These are phyloP conservation scores for Penicillium hesseltinei DNA, from an alignment of 2,329 filamentous ascomycete genomes.

Conservation along the genomic window DNA sequence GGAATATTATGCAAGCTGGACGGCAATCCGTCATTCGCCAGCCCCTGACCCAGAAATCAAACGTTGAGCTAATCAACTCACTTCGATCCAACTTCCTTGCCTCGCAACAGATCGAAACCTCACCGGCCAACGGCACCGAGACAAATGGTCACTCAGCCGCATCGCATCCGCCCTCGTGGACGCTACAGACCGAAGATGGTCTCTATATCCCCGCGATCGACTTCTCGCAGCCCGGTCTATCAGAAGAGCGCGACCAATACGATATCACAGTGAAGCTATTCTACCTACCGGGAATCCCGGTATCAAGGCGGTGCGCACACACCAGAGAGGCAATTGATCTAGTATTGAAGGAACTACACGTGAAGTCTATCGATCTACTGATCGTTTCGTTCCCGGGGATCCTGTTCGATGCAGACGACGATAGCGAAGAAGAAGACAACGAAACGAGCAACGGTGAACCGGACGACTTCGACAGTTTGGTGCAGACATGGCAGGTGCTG, in stretches of 20 bases:
- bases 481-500: slow-evolving; percentile 66
- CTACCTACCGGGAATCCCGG: slow-evolving; percentile 72
- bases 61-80: slow-evolving; percentile 86
- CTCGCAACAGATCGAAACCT: slow-evolving; percentile 60
- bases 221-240: slow-evolving; percentile 67
- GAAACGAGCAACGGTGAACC: slow-evolving; percentile 47
- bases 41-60: slow-evolving; percentile 75
- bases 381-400: slow-evolving; percentile 92
- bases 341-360: slow-evolving; percentile 75
- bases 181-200: slow-evolving; percentile 57
- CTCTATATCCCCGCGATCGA: slow-evolving; percentile 78
- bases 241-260: slow-evolving; percentile 80
- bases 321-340: slow-evolving; percentile 75
- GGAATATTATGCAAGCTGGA: slow-evolving; percentile 80
- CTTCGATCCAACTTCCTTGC: slow-evolving; percentile 79
- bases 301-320: slow-evolving; percentile 64
- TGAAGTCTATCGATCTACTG: slow-evolving; percentile 76
- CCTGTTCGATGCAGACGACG: slow-evolving; percentile 88
- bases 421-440: slow-evolving; percentile 68
- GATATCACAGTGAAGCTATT: slow-evolving; percentile 96
- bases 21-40: slow-evolving; percentile 82
- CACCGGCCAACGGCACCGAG: slow-evolving; percentile 21
- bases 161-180: slow-evolving; percentile 58
- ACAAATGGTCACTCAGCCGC: slow-evolving; percentile 14
- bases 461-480: slow-evolving; percentile 59